Evolutionary conservation across 345 rosid genomes (phyloP).

Genomic region (Angophora floribunda): DNA sequence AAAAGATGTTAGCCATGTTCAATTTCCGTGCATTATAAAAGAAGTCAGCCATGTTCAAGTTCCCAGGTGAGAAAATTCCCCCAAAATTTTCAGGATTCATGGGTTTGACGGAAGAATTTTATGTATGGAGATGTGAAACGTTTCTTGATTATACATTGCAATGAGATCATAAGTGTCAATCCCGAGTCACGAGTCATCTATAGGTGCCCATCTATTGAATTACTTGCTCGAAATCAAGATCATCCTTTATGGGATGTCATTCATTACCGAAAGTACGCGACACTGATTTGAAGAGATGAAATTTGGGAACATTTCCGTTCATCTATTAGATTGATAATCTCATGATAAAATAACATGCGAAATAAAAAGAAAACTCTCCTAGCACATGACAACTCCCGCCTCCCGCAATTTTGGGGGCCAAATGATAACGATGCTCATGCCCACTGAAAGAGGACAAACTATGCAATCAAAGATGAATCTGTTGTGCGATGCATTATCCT

Average conservation of each 20-base stretch:
- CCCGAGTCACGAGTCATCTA: accelerated
- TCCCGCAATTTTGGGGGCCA: neutral
- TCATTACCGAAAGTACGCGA: accelerated
- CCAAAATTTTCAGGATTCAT: neutral
- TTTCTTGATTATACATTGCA: neutral
- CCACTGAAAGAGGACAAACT: neutral
- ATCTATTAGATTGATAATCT: accelerated
- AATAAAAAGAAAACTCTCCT: neutral
- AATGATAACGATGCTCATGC: neutral
- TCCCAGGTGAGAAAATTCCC: neutral
- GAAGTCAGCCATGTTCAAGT: neutral
- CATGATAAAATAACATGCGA: neutral
- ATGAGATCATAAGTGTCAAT: neutral
- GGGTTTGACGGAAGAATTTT: accelerated
- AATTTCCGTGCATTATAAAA: neutral
- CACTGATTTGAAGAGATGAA: neutral
- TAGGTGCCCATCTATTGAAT: neutral
- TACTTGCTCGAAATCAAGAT: neutral
- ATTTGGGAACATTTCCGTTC: accelerated
- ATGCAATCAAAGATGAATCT: neutral
- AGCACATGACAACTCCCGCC: neutral
- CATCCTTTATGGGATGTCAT: neutral
- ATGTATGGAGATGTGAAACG: neutral
- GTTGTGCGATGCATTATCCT: neutral
- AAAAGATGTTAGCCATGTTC: neutral